Conservation (phyloP, 805 yeast species). For the Kuraishia floccosa region DNA sequence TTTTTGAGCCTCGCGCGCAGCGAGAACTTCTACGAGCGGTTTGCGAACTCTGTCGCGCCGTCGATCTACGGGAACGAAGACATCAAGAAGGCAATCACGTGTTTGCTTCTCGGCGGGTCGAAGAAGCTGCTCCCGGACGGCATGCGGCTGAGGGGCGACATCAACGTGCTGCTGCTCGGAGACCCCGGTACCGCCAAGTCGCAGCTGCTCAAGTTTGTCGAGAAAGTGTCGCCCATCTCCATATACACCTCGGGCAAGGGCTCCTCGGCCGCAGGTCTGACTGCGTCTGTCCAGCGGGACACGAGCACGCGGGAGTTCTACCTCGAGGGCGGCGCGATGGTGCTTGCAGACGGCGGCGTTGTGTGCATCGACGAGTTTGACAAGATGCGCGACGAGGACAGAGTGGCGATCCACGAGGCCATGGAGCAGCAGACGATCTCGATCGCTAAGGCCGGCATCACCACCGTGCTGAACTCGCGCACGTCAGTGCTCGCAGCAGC, state of each 20-base stretch:
- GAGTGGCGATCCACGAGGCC: conserved; percentile 98
- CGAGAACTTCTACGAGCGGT: conserved; percentile 79
- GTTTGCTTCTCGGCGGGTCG: conserved; percentile 90
- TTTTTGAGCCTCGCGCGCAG: conserved; percentile 69
- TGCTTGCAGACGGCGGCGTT: conserved; percentile 98
- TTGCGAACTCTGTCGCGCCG: conserved; percentile 87
- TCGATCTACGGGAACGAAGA: conserved; percentile 91
- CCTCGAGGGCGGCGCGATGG: conserved; percentile 99
- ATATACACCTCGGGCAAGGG: conserved; percentile 98
- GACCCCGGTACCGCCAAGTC: conserved; percentile 99
- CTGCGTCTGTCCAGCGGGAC: conserved; percentile 96
- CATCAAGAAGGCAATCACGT: conserved; percentile 87
- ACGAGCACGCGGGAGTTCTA: conserved; percentile 81
- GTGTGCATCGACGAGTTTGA: conserved; percentile 99
- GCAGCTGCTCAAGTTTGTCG: conserved; percentile 89
- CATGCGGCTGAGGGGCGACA: conserved; percentile 93
- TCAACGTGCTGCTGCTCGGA: conserved; percentile 85
- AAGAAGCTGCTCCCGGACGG: conserved; percentile 90
- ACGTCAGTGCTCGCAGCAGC: conserved; percentile 98
- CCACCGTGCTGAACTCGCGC: conserved; percentile 91
- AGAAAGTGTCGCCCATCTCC: conserved; percentile 87
- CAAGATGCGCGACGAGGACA: conserved; percentile 97
- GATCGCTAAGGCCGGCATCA: conserved; percentile 97
- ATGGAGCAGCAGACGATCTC: conserved; percentile 99
- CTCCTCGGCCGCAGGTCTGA: conserved; percentile 98